These are phyloP conservation scores for Ammopiptanthus mongolicus DNA, from an alignment of 306 rosid species.

Conservation along the genomic window DNA sequence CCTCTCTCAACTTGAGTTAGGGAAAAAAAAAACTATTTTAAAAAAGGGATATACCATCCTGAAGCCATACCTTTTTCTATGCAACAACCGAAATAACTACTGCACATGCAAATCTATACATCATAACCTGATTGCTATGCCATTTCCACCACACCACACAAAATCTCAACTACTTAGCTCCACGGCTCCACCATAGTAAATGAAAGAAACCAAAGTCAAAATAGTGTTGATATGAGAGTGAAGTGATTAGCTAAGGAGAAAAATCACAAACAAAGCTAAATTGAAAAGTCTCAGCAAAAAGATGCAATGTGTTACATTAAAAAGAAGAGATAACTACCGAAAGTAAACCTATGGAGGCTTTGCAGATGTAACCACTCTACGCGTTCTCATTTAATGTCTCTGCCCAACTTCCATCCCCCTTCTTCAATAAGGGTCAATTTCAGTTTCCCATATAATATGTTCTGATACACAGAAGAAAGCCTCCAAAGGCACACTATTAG, in stretches of 20 bases:
- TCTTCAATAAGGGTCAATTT: constrained; percentile 42
- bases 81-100: constrained; percentile 67
- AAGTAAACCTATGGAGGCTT: constrained; percentile 1
- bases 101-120: constrained; percentile 38
- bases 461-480: neutral
- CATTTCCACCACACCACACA: neutral
- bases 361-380: constrained; percentile 26
- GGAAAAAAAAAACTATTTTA: neutral
- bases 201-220: constrained; percentile 14
- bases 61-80: neutral
- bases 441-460: constrained; percentile 27
- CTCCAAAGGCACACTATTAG: constrained; percentile 6
- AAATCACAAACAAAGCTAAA: neutral
- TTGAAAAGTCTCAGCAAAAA: neutral
- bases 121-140: neutral
- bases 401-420: constrained; percentile 67
- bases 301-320: neutral
- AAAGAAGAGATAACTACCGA: neutral
- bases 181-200: neutral
- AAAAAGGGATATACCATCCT: neutral
- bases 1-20: neutral
- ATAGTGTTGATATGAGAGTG: neutral
- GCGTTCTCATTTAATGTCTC: constrained; percentile 47
- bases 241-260: neutral
- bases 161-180: constrained; percentile 31